A percentile compares a stretch with the other conserved stretches of the same genome.
These are phyloP conservation scores for Schrenkiella parvula DNA, from an alignment of 345 rosid genomes.

Conservation along the genomic window DNA sequence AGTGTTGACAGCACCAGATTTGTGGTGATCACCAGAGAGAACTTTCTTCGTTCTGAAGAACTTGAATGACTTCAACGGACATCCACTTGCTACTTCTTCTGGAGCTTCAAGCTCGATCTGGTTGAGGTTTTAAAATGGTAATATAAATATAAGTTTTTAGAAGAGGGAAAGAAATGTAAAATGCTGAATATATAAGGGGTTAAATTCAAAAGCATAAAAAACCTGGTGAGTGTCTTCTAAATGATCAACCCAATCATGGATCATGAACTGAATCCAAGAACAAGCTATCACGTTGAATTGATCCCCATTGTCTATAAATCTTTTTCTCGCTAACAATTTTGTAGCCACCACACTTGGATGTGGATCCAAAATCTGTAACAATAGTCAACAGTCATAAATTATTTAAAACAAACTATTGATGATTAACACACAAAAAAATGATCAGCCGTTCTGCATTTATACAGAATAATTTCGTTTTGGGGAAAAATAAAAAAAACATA, in stretches of 20 bases:
- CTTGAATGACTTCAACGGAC: slow-evolving; percentile 66
- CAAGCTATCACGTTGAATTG: slow-evolving; percentile 75
- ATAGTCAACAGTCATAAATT: background rate
- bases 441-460: background rate
- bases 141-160: background rate
- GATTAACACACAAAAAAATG: background rate
- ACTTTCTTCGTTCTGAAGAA: slow-evolving; percentile 54
- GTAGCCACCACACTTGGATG: slow-evolving; percentile 67
- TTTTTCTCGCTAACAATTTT: slow-evolving; percentile 53
- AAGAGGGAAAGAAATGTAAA: background rate
- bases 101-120: slow-evolving; percentile 67
- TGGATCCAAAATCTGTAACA: slow-evolving; percentile 63
- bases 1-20: slow-evolving; percentile 52
- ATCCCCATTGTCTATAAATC: slow-evolving; percentile 51
- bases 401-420: background rate
- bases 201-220: background rate
- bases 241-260: slow-evolving; percentile 89
- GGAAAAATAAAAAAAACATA: background rate
- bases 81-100: slow-evolving; percentile 42
- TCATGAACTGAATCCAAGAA: slow-evolving; percentile 86
- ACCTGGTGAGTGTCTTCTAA: slow-evolving; percentile 73
- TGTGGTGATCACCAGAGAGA: slow-evolving; percentile 32
- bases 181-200: background rate
- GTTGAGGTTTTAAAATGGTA: background rate
- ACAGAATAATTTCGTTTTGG: background rate